These are phyloP conservation scores for Lithocarpus polystachyus DNA, from an alignment of 306 rosid species.

Conservation along the genomic window DNA sequence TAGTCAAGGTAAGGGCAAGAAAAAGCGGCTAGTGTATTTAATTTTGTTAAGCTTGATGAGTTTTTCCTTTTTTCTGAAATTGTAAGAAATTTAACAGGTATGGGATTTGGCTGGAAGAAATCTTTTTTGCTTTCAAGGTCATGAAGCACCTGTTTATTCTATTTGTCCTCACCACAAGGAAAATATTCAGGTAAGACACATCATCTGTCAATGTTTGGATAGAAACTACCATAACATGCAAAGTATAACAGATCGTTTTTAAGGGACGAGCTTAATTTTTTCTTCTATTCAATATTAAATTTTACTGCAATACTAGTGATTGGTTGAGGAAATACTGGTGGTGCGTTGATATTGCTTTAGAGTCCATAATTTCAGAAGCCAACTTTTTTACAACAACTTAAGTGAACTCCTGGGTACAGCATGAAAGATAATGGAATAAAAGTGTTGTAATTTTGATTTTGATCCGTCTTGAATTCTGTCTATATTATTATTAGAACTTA, in stretches of 20 bases:
- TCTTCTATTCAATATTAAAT: not conserved
- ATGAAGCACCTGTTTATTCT: constrained; percentile 82
- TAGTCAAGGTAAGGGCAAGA: constrained; percentile 59
- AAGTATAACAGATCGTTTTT: not conserved
- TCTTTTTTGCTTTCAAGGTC: constrained; percentile 75
- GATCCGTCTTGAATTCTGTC: not conserved
- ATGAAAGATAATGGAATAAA: not conserved
- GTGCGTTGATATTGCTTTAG: not conserved
- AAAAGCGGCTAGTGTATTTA: not conserved
- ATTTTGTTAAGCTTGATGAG: not conserved
- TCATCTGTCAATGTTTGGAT: not conserved
- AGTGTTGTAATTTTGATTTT: not conserved
- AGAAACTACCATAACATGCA: not conserved
- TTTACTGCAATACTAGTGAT: not conserved
- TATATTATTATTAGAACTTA: not conserved
- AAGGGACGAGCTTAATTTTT: not conserved
- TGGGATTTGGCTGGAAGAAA: constrained; percentile 74
- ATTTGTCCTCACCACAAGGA: constrained; percentile 93
- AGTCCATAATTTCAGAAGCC: not conserved
- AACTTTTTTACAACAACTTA: not conserved
- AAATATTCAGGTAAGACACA: constrained; percentile 59
- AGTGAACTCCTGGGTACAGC: not conserved
- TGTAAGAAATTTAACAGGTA: constrained; percentile 46
- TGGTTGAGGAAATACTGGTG: not conserved
- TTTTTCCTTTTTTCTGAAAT: not conserved